Percentiles rank a stretch among this genome's conserved stretches.
Evolutionary conservation across 768 basidiomycete species (phyloP).

Genomic region (Infundibulicybe gibba): DNA sequence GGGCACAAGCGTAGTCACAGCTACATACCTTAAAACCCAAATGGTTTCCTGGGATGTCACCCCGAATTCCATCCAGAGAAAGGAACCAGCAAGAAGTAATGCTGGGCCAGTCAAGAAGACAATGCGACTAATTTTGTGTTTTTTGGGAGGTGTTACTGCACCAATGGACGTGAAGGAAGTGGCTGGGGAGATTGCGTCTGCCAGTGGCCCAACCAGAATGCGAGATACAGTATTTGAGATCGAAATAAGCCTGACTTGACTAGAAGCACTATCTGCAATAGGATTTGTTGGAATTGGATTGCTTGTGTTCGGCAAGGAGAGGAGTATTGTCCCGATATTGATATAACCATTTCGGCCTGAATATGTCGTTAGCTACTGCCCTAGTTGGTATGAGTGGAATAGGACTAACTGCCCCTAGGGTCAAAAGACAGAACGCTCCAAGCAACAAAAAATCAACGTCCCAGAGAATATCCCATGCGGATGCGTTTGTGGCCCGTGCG

Average conservation of each 20-base stretch:
- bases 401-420: constrained; percentile 66
- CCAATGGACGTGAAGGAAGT: constrained; percentile 38
- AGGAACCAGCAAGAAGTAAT: constrained; percentile 45
- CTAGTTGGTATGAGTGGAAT: not conserved
- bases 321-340: constrained; percentile 74
- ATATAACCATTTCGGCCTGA: constrained; percentile 79
- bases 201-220: constrained; percentile 62
- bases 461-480: constrained; percentile 39
- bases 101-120: constrained; percentile 53
- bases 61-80: constrained; percentile 49
- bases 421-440: constrained; percentile 41
- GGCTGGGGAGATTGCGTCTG: constrained; percentile 69
- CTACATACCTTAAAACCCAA: constrained; percentile 67
- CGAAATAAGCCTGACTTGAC: constrained; percentile 70
- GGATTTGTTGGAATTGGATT: constrained; percentile 10
- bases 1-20: not conserved
- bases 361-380: not conserved
- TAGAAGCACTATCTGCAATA: constrained; percentile 36
- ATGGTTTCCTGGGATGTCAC: constrained; percentile 46
- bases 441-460: constrained; percentile 67
- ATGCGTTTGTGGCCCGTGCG: not conserved
- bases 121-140: constrained; percentile 58
- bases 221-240: constrained; percentile 70
- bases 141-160: constrained; percentile 31
- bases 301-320: constrained; percentile 48